Evolutionary conservation across 2,329 filamentous ascomycete species (phyloP).

Genomic region (Penicillium janthinellum): DNA sequence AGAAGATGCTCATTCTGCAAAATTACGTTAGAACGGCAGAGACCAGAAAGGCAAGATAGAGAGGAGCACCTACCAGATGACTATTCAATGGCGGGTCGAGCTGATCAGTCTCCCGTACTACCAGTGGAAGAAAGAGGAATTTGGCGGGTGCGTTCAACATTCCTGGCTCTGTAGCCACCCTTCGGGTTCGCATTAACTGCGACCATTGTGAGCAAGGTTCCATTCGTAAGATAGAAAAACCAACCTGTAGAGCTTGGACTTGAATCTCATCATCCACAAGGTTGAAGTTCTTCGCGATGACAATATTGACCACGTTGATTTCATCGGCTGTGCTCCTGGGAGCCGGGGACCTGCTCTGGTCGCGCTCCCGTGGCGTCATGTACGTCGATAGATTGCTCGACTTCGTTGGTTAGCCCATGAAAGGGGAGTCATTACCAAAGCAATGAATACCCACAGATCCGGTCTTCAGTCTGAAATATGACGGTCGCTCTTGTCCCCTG

Average conservation of each 20-base stretch:
- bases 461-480: slow-evolving; percentile 19
- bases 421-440: background rate
- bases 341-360: slow-evolving; percentile 24
- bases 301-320: slow-evolving; percentile 72
- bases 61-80: slow-evolving; percentile 41
- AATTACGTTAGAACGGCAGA: slow-evolving; percentile 4
- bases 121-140: slow-evolving; percentile 79
- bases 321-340: slow-evolving; percentile 46
- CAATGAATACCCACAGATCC: slow-evolving; percentile 24
- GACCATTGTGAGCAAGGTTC: slow-evolving; percentile 28
- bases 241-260: slow-evolving; percentile 70
- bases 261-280: slow-evolving; percentile 74
- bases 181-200: slow-evolving; percentile 76
- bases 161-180: slow-evolving; percentile 74
- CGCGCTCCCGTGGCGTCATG: slow-evolving; percentile 20
- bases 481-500: slow-evolving; percentile 16
- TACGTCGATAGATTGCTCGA: slow-evolving; percentile 29
- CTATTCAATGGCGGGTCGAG: slow-evolving; percentile 39
- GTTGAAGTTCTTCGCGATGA: slow-evolving; percentile 81
- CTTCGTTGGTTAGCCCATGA: slow-evolving; percentile 16
- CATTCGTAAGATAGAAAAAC: background rate
- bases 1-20: slow-evolving; percentile 76
- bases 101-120: slow-evolving; percentile 45
- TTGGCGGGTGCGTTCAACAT: slow-evolving; percentile 73
- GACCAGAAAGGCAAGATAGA: background rate